Conservation (phyloP, 2,329 filamentous ascomycete genomes). For the Fusarium sp. region DNA sequence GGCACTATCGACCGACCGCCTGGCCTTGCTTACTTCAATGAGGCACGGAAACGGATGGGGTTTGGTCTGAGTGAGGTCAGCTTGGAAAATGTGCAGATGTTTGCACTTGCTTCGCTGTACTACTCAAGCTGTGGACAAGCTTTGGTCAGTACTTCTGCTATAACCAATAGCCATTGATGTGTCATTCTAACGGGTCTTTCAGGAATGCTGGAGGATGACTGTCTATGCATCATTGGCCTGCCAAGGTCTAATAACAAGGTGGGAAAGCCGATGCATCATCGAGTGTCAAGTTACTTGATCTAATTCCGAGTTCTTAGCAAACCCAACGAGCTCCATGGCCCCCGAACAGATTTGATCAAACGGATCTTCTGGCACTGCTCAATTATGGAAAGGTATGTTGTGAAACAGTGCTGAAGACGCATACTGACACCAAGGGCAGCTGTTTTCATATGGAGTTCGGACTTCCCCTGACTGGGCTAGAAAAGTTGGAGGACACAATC, state of each 20-base stretch:
- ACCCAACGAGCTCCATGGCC: conserved; percentile 44
- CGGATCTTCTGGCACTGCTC: conserved; percentile 48
- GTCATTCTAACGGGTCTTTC: conserved; percentile 18
- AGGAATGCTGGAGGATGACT: conserved; percentile 73
- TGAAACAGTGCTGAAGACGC: not conserved
- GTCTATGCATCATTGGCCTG: conserved; percentile 69
- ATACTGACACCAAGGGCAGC: conserved; percentile 52
- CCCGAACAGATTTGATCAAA: conserved; percentile 45
- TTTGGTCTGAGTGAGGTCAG: conserved; percentile 68
- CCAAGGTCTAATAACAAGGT: conserved; percentile 69
- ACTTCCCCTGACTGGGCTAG: conserved; percentile 67
- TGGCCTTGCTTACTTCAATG: conserved; percentile 71
- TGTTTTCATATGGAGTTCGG: conserved; percentile 70
- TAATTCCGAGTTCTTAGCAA: conserved; percentile 32
- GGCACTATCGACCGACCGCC: conserved; percentile 65
- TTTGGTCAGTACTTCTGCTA: conserved; percentile 56
- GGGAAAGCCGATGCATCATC: conserved; percentile 18
- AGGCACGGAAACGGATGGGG: conserved; percentile 70
- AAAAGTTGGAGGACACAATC: conserved; percentile 65
- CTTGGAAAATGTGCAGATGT: conserved; percentile 71
- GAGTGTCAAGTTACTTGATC: not conserved
- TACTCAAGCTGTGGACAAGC: conserved; percentile 66
- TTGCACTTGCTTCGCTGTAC: conserved; percentile 68
- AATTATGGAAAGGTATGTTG: conserved; percentile 47
- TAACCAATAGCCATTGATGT: no score